phyloP scores from a whole-genome alignment of 495 filamentous ascomycete species.

The Hyaloscypha bicolor region DNA sequence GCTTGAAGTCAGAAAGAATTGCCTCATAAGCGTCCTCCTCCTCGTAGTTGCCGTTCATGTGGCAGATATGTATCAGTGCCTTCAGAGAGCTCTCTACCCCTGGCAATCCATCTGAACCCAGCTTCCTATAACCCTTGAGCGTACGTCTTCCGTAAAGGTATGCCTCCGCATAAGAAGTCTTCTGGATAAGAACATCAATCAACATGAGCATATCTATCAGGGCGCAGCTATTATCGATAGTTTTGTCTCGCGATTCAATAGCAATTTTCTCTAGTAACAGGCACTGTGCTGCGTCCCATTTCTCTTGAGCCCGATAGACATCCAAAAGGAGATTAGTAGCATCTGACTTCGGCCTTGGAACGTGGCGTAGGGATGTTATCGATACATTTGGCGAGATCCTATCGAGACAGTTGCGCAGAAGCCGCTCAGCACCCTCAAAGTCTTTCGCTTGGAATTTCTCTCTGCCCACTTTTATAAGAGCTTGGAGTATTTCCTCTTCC shows the following conservation, averaged over 20 bases:
- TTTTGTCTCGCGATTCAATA: constrained; percentile 4
- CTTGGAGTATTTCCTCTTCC: constrained; percentile 24
- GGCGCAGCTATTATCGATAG: constrained; percentile 7
- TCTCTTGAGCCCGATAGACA: constrained; percentile 15
- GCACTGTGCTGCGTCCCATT: constrained; percentile 21
- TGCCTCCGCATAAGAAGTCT: constrained; percentile 17
- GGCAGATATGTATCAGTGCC: constrained; percentile 12
- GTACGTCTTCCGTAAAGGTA: constrained; percentile 21
- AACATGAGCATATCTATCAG: constrained; percentile 13
- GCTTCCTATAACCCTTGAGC: constrained; percentile 21
- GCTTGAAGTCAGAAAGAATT: constrained; percentile 11
- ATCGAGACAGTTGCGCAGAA: constrained; percentile 21
- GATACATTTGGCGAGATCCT: constrained; percentile 16
- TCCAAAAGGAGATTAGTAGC: constrained; percentile 13
- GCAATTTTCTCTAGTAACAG: constrained; percentile 19
- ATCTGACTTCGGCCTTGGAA: constrained; percentile 1
- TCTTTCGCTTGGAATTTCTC: constrained; percentile 15
- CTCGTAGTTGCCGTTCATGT: constrained; percentile 13
- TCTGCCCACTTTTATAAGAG: constrained; percentile 17
- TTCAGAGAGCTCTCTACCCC: constrained; percentile 14
- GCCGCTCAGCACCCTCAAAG: constrained; percentile 18
- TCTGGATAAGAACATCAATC: constrained; percentile 18
- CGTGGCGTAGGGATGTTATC: constrained; percentile 2
- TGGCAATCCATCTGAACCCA: not conserved
- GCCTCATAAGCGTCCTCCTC: constrained; percentile 24